Evolutionary conservation across 2,329 filamentous ascomycete genomes (phyloP).

Genomic region (Phaeosphaeriaceae sp.): DNA sequence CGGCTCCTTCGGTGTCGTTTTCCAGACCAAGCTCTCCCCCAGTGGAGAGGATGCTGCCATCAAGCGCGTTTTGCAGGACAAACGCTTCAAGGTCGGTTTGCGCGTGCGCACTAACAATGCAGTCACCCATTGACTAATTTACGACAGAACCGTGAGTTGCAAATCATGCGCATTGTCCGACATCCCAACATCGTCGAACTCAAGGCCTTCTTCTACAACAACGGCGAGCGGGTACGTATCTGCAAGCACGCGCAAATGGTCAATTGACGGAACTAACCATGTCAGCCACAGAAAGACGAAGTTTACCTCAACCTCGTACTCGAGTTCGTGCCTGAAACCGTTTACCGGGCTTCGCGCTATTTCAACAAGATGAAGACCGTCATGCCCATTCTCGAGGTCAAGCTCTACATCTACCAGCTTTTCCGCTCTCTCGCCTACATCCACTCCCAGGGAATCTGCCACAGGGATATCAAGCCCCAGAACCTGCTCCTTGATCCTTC

Average conservation of each 20-base stretch:
- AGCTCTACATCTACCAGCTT: slow-evolving; percentile 99
- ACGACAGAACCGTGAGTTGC: slow-evolving; percentile 90
- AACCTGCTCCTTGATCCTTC: slow-evolving; percentile 92
- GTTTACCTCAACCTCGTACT: slow-evolving; percentile 98
- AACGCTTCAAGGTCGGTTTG: slow-evolving; percentile 90
- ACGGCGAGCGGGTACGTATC: slow-evolving; percentile 86
- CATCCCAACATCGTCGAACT: slow-evolving; percentile 99
- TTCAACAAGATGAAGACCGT: slow-evolving; percentile 99
- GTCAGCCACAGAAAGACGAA: slow-evolving; percentile 73
- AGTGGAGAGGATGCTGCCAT: slow-evolving; percentile 98
- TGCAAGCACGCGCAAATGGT: slow-evolving; percentile 11
- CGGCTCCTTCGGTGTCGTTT: slow-evolving; percentile 97
- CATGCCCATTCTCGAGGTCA: slow-evolving; percentile 98
- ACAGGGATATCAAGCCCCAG: slow-evolving; percentile 98
- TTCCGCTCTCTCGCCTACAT: slow-evolving; percentile 99
- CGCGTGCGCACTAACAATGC: slow-evolving; percentile 20
- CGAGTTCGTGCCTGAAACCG: slow-evolving; percentile 97
- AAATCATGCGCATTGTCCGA: slow-evolving; percentile 99
- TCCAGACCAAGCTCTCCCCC: slow-evolving; percentile 98
- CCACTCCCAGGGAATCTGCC: slow-evolving; percentile 98
- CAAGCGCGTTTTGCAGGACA: slow-evolving; percentile 98
- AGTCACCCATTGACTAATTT: slow-evolving; percentile 34
- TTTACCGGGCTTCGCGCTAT: slow-evolving; percentile 96
- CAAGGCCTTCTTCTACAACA: slow-evolving; percentile 99
- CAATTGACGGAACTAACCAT: slow-evolving; percentile 39